Evolutionary conservation across 495 filamentous ascomycete genomes (phyloP).

Genomic region (Aspergillus ostianus): DNA sequence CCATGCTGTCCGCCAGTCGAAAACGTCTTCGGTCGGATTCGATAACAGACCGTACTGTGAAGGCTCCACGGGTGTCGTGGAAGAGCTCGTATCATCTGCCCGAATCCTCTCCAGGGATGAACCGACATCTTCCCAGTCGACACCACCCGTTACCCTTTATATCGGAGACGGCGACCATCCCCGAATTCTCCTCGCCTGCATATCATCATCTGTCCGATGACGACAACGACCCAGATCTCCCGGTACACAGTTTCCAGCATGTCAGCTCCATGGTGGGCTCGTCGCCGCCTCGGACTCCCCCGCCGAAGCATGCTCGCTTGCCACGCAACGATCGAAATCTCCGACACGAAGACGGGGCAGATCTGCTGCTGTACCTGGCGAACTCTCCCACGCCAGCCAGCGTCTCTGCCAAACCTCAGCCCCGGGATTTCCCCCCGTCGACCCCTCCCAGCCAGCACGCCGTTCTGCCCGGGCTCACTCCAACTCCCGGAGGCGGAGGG

Average conservation of each 20-base stretch:
- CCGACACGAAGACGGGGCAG: slow-evolving; percentile 78
- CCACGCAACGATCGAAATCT: slow-evolving; percentile 43
- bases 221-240: slow-evolving; percentile 70
- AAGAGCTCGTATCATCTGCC: slow-evolving; percentile 70
- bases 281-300: slow-evolving; percentile 80
- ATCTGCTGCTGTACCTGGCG: slow-evolving; percentile 87
- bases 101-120: slow-evolving; percentile 73
- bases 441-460: slow-evolving; percentile 82
- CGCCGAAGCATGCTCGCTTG: slow-evolving; percentile 59
- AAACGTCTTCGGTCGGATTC: slow-evolving; percentile 74
- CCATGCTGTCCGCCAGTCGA: slow-evolving; percentile 47
- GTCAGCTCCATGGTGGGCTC: slow-evolving; percentile 56
- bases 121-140: slow-evolving; percentile 26
- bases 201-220: slow-evolving; percentile 69
- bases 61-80: slow-evolving; percentile 62
- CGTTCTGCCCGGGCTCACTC: slow-evolving; percentile 61
- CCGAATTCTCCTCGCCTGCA: slow-evolving; percentile 58
- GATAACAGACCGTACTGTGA: slow-evolving; percentile 54
- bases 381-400: slow-evolving; percentile 85
- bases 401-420: slow-evolving; percentile 33
- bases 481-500: slow-evolving; percentile 70
- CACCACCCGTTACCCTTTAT: slow-evolving; percentile 69
- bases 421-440: slow-evolving; percentile 66
- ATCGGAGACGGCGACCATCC: slow-evolving; percentile 64
- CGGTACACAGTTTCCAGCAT: slow-evolving; percentile 69